These are phyloP conservation scores for Stephania cephalantha DNA, from an alignment of 164 flowering plant species.

Conservation along the genomic window DNA sequence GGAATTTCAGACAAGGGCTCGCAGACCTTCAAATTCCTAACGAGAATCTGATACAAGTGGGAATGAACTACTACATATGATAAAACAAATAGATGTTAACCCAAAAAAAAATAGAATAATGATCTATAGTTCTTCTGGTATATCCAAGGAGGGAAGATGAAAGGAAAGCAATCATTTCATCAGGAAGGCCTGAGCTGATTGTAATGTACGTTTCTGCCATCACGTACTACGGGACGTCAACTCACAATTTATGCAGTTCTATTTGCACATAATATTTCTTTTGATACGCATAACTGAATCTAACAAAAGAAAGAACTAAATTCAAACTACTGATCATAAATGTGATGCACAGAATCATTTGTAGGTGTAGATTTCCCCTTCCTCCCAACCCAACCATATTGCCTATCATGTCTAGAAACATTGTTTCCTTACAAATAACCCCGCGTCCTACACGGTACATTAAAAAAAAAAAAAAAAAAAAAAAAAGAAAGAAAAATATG, in stretches of 20 bases:
- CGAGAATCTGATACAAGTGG: conserved; percentile 20
- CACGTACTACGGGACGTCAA: not conserved
- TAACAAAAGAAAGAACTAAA: conserved; percentile 5
- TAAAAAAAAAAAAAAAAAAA: too few relatives aligned
- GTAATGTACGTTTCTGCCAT: not conserved
- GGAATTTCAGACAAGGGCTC: conserved; percentile 20
- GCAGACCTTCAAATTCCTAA: conserved; percentile 18
- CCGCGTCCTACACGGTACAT: too few relatives aligned
- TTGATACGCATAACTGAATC: not conserved
- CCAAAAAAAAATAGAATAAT: not conserved
- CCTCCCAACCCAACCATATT: too few relatives aligned
- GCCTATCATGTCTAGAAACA: too few relatives aligned
- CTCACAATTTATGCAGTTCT: not conserved
- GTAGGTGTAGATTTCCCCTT: too few relatives aligned
- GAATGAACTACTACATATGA: conserved; percentile 21
- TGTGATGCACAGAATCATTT: too few relatives aligned
- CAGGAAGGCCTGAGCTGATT: conserved; percentile 1
- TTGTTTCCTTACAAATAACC: too few relatives aligned
- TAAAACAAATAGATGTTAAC: too few relatives aligned
- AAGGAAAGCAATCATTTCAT: not conserved
- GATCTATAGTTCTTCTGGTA: conserved; percentile 1
- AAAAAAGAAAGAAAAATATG: too few relatives aligned
- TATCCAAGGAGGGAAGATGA: conserved; percentile 4
- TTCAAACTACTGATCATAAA: not conserved
- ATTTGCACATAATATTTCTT: not conserved